Base-by-base conservation (phyloP, 306 rosid genomes). In the Senna siamea region DNA sequence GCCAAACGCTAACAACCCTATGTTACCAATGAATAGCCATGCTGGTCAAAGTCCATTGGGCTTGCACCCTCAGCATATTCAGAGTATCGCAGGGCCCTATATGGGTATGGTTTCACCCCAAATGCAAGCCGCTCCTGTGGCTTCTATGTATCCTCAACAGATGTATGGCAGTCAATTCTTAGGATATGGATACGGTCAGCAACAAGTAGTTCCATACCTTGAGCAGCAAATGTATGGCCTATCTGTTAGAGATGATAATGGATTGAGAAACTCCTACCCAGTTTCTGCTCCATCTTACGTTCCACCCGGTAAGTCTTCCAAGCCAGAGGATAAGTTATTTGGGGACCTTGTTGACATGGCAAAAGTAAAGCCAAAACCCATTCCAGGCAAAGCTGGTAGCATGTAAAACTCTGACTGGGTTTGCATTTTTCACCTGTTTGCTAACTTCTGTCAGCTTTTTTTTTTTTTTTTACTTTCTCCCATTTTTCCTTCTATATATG, bases 261-360 rank as follows among this genome's bases (percentile, higher is more conserved):
- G 82, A 48, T 22, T 85, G 89, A 82, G 89, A 71, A 84, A 81
- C 76, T 59, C 91, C n/a, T 76, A 88, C 80, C 95, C 84, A 78
- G 78, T 69, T 74, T 79, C 95, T 17, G 51, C 85, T 53, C 43
- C 89, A 68, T 81, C 97, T 15, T 84, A 91, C 57, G 78, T 72
- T 57, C 90, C 96, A 34, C 83, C 93, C 7, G 82, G 71, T 75
- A 89, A 78, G 85, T 95, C 96, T 69, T 86, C 87, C 58, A 94
- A 87, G 76, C 97, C 98, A 37, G 97, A 94, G 86, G 97, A 94
- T 67, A 94, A 88, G 72, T 81, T 94, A 48, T 94, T 94, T 11
- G 98, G 98, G 13, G 98, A 94, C 83, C 97, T 94, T 40, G 97
- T 94, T 52, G 85, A 91, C 89, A 87, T 89, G 81, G 90, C 98